Evolutionary conservation across 305 asterid genomes (phyloP).

Genomic region (Solanum hybrid): DNA sequence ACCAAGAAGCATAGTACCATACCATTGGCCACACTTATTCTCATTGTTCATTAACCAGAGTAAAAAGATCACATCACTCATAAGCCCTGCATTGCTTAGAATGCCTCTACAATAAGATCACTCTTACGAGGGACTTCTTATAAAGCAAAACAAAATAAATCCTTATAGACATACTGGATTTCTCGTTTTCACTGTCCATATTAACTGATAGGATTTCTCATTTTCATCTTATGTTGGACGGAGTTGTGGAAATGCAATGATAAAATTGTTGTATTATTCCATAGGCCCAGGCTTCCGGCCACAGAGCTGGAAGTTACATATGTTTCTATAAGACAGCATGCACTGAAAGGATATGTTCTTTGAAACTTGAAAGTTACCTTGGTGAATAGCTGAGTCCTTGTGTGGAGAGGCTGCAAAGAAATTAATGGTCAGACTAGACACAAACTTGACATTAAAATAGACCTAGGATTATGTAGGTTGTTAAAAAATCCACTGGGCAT

Average conservation of each 20-base stretch:
- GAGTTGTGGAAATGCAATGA: neutral
- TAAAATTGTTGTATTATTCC: neutral
- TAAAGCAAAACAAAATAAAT: neutral
- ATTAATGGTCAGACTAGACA: neutral
- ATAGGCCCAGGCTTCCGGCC: neutral
- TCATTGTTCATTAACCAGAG: neutral
- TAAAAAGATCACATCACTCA: neutral
- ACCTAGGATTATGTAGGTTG: neutral
- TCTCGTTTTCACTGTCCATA: neutral
- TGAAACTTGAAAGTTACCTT: slow-evolving; percentile 46
- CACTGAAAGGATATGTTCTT: slow-evolving; percentile 2
- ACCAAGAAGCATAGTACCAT: neutral
- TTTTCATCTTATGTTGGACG: neutral
- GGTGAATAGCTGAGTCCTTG: slow-evolving; percentile 69
- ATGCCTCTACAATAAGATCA: neutral
- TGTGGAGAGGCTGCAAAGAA: slow-evolving; percentile 63
- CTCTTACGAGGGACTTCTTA: neutral
- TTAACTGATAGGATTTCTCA: neutral
- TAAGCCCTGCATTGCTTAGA: neutral
- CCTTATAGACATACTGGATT: neutral
- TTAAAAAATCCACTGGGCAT: neutral
- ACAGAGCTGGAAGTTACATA: neutral
- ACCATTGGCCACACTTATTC: neutral
- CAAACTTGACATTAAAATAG: neutral
- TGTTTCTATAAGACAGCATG: neutral